Evolutionary conservation across 106 monocot genomes (phyloP).

Genomic region (Platanthera zijinensis): DNA sequence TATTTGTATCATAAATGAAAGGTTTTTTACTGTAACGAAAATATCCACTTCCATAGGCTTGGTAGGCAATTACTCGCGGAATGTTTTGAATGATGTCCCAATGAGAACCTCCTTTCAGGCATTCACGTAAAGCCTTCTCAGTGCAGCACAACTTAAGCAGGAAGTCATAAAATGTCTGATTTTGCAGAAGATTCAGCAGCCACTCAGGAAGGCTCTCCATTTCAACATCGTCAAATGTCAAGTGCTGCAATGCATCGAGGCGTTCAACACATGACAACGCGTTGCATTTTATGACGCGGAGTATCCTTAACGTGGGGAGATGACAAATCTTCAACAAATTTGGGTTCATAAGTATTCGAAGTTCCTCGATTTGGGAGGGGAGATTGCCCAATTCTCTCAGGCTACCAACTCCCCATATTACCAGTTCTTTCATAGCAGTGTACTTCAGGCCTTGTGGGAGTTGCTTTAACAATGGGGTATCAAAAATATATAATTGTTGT

Average conservation of each 20-base stretch:
- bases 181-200: slow-evolving; percentile 6
- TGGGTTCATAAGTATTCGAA: not conserved
- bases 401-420: not conserved
- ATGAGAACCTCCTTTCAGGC: slow-evolving; percentile 17
- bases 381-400: not conserved
- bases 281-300: not conserved
- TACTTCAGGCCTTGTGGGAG: slow-evolving; percentile 14
- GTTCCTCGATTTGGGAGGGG: not conserved
- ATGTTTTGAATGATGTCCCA: too few relatives aligned
- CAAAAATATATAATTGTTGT: not conserved
- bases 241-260: not conserved
- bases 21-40: slow-evolving; percentile 22
- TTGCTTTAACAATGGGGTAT: slow-evolving; percentile 13
- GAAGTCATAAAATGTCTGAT: not conserved
- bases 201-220: slow-evolving; percentile 18
- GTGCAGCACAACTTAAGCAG: slow-evolving; percentile 10
- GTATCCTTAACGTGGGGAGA: not conserved
- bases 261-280: not conserved
- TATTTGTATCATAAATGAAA: slow-evolving; percentile 21
- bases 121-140: slow-evolving; percentile 9
- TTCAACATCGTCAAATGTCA: not conserved
- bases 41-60: slow-evolving; percentile 3
- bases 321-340: not conserved
- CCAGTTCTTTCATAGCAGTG: slow-evolving; percentile 7
- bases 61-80: too few relatives aligned